A percentile compares a stretch with the other conserved stretches of the same genome.
Evolutionary conservation across 169 alveolate species (phyloP).

Genomic region (Babesia bigemina): DNA sequence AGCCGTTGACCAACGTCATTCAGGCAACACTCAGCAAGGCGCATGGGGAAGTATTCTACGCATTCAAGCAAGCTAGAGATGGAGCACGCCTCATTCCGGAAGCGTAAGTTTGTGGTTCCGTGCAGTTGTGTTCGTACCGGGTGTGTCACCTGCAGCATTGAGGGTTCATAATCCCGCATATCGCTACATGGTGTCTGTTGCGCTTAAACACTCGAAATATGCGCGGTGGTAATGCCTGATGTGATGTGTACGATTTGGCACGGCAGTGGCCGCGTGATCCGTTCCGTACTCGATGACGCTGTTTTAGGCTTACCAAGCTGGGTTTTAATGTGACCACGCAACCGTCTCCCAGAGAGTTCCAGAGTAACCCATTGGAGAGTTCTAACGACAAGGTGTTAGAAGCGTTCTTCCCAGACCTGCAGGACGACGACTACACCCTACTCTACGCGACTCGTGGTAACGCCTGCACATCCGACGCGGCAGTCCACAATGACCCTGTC

Average conservation of each 20-base stretch:
- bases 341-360: conserved; percentile 41
- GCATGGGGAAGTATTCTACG: conserved; percentile 69
- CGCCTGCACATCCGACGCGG: not conserved
- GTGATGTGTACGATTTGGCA: too few relatives aligned
- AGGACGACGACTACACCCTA: conserved; percentile 48
- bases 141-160: too few relatives aligned
- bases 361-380: conserved; percentile 37
- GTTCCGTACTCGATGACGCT: not conserved
- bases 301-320: conserved; percentile 26
- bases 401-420: conserved; percentile 56
- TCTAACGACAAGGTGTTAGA: conserved; percentile 11
- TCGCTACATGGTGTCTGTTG: too few relatives aligned
- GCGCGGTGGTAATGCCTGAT: too few relatives aligned
- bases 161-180: too few relatives aligned
- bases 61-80: conserved; percentile 66
- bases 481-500: not conserved
- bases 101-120: conserved; percentile 25
- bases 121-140: too few relatives aligned
- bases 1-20: conserved; percentile 55
- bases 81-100: conserved; percentile 61
- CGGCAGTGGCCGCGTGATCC: not conserved
- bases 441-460: conserved; percentile 42
- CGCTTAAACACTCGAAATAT: too few relatives aligned
- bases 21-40: conserved; percentile 26
- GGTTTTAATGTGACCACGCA: conserved; percentile 48